Conservation (phyloP, 306 rosid genomes). For the Urtica urens region DNA sequence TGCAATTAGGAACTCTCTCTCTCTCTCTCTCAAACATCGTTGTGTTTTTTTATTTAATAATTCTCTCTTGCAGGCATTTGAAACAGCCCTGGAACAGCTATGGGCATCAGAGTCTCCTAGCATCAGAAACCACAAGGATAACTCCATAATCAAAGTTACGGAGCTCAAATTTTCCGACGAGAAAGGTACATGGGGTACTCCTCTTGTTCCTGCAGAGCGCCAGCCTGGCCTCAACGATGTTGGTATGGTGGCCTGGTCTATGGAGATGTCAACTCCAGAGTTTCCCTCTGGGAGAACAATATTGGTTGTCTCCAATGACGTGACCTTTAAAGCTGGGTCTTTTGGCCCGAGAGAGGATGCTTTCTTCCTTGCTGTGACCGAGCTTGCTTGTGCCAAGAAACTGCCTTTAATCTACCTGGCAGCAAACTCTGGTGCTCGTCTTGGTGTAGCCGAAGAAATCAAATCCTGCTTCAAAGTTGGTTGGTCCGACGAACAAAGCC, state of each 20-base stretch:
- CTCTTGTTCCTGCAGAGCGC: constrained; percentile 58
- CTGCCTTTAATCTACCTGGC: constrained; percentile 88
- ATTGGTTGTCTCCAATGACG: constrained; percentile 79
- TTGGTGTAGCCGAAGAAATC: constrained; percentile 94
- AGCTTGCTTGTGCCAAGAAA: constrained; percentile 74
- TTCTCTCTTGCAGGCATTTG: constrained; percentile 69
- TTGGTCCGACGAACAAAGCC: constrained; percentile 91
- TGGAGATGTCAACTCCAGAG: constrained; percentile 93
- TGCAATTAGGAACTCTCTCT: no score
- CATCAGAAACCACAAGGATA: constrained; percentile 35
- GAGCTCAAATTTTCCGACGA: constrained; percentile 74
- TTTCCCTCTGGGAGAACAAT: constrained; percentile 88
- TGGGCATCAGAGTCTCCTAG: constrained; percentile 53
- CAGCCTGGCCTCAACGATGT: constrained; percentile 71
- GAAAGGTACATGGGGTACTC: constrained; percentile 74
- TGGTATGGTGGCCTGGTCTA: constrained; percentile 93
- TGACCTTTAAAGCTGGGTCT: constrained; percentile 93
- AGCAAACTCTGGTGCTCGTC: constrained; percentile 96
- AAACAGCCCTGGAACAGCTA: constrained; percentile 69
- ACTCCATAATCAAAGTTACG: constrained; percentile 47
- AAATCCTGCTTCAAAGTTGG: constrained; percentile 90
- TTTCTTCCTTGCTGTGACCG: constrained; percentile 83
- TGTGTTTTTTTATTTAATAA: no score
- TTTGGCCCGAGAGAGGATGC: constrained; percentile 97
- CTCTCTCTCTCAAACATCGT: no score